Evolutionary conservation across 805 yeast species (phyloP), one percentile per base, ranked within the genome.

Genomic region (Komagataella pseudopastoris): DNA sequence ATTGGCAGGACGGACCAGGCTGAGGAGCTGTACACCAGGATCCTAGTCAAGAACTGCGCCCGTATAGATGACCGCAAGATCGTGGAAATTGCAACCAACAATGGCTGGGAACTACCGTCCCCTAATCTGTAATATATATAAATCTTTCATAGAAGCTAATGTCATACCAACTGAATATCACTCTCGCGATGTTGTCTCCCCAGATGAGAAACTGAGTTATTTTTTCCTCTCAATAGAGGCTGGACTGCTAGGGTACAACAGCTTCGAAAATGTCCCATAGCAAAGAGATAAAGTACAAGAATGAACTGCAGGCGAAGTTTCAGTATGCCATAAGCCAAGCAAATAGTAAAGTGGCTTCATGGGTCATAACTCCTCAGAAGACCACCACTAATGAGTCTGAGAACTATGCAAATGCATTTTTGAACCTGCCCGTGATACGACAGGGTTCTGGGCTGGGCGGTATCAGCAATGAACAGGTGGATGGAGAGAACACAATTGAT

Each of bases 241-340:
- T 30, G n/a, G 14, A 20, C 20, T 30, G 5, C 14, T 30, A 30
- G 39, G 39, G 39, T 14, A 14, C 39, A 30, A 30, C 14, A 30
- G 14, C 39, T 30, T 30, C 39, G 5, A 30, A 10, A 10, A 30
- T 30, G 39, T 30, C 39, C 14, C 4, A 30, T 8, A 30, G 75
- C 36, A 58, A 67, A 44, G 75, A 71, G 48, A 71, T 72, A 46
- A 67, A 70, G 53, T 57, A 64, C 47, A 72, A 72, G 55, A 72
- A 72, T 51, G 69, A 65, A 36, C 61, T 72, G 10, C 75, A 68
- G 55, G 68, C 71, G 16, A 60, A 59, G 51, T 72, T 72, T 56
- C 74, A 69, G 56, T 59, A 67, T 4, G 68, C 72, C 2, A 54
- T 71, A 5, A 52, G 62, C 2, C 62, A 62, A 24, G 66, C 61